Evolutionary conservation across 805 yeast species (phyloP).

Genomic region (Kazachstania kunashirensis): DNA sequence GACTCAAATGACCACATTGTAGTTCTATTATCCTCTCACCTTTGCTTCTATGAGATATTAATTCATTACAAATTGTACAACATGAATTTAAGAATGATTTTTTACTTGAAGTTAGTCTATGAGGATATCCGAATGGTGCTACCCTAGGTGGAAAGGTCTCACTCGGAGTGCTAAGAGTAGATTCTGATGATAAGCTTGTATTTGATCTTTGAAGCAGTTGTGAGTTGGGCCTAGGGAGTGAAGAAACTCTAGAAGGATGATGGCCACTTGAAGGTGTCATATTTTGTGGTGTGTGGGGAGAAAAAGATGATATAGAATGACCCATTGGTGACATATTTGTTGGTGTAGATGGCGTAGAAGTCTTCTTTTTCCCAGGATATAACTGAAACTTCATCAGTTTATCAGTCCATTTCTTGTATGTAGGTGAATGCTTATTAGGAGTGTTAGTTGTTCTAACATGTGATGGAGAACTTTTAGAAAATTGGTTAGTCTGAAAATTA

Average conservation of each 20-base stretch:
- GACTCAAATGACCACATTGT: constrained; percentile 46
- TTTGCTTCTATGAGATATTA: constrained; percentile 35
- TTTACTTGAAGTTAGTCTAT: constrained; percentile 7
- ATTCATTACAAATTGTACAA: constrained; percentile 42
- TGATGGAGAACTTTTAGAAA: not conserved
- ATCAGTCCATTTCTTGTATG: constrained; percentile 21
- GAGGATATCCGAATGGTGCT: constrained; percentile 11
- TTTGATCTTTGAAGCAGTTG: not conserved
- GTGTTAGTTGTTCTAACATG: not conserved
- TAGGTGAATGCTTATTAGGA: constrained; percentile 12
- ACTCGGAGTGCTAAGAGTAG: not conserved
- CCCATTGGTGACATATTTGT: constrained; percentile 1
- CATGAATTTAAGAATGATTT: constrained; percentile 21
- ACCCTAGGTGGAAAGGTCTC: constrained; percentile 9
- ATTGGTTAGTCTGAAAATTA: not conserved
- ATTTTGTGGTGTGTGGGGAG: not conserved
- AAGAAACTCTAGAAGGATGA: constrained; percentile 20
- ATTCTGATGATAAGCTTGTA: not conserved
- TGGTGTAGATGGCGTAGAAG: constrained; percentile 5
- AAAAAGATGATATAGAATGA: constrained; percentile 1
- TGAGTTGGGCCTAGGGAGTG: constrained; percentile 23
- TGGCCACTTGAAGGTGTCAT: constrained; percentile 2
- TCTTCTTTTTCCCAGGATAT: constrained; percentile 10
- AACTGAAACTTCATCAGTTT: constrained; percentile 16
- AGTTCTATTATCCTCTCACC: constrained; percentile 40